Percentiles rank a stretch among this genome's conserved stretches.
Conservation (phyloP, 1,284 basidiomycete species). For the Trichosporon sp. region DNA sequence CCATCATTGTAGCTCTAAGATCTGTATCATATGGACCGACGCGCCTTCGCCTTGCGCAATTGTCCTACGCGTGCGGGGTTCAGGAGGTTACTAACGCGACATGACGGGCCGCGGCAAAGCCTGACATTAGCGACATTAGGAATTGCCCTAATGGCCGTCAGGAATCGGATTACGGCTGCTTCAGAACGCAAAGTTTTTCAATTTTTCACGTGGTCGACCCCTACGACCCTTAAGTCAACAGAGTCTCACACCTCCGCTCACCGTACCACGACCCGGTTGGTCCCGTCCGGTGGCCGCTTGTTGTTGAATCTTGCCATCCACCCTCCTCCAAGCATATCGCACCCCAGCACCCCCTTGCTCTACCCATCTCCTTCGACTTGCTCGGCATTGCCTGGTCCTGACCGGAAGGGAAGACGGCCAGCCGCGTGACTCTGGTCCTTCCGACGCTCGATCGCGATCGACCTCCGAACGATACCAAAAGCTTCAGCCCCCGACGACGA, state of each 20-base stretch:
- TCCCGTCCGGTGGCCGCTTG: slow-evolving; percentile 4
- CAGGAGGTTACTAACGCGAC: background rate
- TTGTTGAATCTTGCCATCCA: slow-evolving; percentile 6
- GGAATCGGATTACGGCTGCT: background rate
- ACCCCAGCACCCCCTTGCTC: background rate
- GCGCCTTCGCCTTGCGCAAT: background rate
- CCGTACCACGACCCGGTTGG: background rate
- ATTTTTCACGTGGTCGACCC: slow-evolving; percentile 1
- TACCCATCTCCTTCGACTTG: background rate
- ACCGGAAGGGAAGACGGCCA: background rate
- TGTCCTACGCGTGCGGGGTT: background rate
- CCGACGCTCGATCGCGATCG: background rate
- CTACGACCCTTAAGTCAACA: background rate
- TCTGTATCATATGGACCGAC: background rate
- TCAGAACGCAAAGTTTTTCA: background rate
- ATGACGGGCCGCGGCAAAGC: background rate
- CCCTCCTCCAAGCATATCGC: background rate
- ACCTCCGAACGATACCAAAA: background rate
- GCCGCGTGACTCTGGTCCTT: background rate
- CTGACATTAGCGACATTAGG: background rate
- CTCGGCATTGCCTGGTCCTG: background rate
- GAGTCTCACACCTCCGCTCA: background rate
- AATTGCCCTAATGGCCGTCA: background rate
- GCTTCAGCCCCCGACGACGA: background rate
- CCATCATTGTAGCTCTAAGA: background rate